These are phyloP conservation scores for Annulohypoxylon truncatum DNA, from an alignment of 2,329 filamentous ascomycete species.

Conservation along the genomic window DNA sequence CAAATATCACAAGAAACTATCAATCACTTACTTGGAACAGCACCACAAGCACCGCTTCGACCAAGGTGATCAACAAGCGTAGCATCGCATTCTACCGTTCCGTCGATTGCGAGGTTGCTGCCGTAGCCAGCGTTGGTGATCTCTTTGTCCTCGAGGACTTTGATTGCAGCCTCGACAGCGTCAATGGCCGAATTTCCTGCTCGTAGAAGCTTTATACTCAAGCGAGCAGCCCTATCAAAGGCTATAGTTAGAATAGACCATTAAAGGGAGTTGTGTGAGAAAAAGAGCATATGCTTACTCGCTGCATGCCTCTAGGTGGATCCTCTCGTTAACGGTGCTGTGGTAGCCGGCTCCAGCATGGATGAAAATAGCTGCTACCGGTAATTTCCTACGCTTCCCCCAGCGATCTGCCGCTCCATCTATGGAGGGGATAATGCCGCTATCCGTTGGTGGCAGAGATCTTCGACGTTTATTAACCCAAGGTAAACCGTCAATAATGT, in stretches of 20 bases:
- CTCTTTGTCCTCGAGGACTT: conserved; percentile 88
- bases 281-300: conserved; percentile 70
- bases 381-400: conserved; percentile 51
- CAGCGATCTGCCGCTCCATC: conserved; percentile 58
- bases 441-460: conserved; percentile 1
- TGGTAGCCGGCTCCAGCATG: conserved; percentile 97
- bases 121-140: conserved; percentile 98
- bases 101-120: conserved; percentile 92
- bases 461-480: conserved; percentile 10
- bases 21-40: conserved; percentile 79
- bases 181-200: conserved; percentile 84
- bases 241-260: conserved; percentile 15
- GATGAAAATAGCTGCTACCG: conserved; percentile 80
- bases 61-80: conserved; percentile 92
- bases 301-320: conserved; percentile 87
- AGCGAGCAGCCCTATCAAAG: conserved; percentile 78
- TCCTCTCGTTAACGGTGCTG: conserved; percentile 83
- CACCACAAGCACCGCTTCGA: conserved; percentile 91
- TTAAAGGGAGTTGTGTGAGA: neutral
- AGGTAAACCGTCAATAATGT: conserved; percentile 22
- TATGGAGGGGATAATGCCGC: conserved; percentile 34
- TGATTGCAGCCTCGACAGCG: conserved; percentile 89
- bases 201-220: conserved; percentile 84
- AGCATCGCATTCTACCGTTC: conserved; percentile 93
- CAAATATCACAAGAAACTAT: neutral